phyloP scores from a whole-genome alignment of 192 early-diverging fungal species.

The Coemansia sp. region DNA sequence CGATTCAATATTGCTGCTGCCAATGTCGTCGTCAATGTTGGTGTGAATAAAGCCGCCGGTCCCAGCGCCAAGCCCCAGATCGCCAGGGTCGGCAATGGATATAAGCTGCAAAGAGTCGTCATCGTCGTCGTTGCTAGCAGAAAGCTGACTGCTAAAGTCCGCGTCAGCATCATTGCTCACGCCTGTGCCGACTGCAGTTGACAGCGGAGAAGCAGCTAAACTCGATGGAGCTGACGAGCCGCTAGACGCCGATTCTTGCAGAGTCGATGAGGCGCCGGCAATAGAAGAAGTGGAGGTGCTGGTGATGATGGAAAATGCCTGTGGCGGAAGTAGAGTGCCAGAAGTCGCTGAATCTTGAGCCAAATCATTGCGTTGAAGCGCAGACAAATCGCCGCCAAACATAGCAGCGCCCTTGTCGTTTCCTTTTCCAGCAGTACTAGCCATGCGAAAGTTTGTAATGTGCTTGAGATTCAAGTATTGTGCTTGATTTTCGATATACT shows the following conservation, averaged over 20 bases:
- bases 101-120: not conserved
- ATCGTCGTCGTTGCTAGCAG: not conserved
- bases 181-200: no score
- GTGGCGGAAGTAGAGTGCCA: not conserved
- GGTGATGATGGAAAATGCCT: not conserved
- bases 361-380: not conserved
- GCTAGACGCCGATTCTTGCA: no score
- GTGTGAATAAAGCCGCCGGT: not conserved
- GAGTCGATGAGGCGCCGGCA: no score
- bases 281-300: not conserved
- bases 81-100: not conserved
- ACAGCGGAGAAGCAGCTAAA: no score
- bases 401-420: slow-evolving; percentile 10
- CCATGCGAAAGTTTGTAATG: slow-evolving; percentile 8
- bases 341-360: no score
- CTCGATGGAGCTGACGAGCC: no score
- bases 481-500: slow-evolving; percentile 10
- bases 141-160: not conserved
- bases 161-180: no score
- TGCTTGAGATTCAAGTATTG: not conserved
- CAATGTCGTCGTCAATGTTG: not conserved
- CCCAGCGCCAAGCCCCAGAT: not conserved
- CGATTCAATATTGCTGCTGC: no score
- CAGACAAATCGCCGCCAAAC: slow-evolving; percentile 24
- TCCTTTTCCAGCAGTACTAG: not conserved